These are phyloP conservation scores for Hibiscus trionum DNA, from an alignment of 345 rosid species.

Conservation along the genomic window DNA sequence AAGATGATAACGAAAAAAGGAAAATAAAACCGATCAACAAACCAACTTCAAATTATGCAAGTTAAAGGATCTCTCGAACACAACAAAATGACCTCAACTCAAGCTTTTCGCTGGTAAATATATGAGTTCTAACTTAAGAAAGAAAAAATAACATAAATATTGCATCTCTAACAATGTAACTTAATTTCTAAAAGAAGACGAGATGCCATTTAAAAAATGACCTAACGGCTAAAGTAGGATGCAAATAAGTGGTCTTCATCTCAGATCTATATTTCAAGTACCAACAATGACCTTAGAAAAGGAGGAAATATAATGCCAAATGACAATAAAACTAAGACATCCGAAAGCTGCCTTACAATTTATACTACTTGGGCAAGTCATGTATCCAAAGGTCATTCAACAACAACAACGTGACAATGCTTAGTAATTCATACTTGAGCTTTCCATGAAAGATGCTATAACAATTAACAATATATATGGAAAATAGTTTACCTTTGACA, in stretches of 20 bases:
- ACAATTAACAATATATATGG: not conserved
- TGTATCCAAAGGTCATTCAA: not conserved
- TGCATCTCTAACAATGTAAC: not conserved
- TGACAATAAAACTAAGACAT: not conserved
- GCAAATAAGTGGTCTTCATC: not conserved
- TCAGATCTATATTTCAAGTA: not conserved
- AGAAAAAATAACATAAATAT: not conserved
- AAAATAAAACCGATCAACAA: too few relatives aligned
- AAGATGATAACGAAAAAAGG: too few relatives aligned
- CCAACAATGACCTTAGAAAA: not conserved
- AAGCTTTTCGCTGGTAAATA: not conserved
- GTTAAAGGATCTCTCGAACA: too few relatives aligned
- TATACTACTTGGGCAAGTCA: not conserved
- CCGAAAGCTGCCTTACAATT: not conserved
- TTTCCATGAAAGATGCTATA: not conserved
- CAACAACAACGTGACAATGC: not conserved
- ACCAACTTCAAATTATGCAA: too few relatives aligned
- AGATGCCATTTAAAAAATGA: not conserved
- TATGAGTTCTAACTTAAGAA: not conserved
- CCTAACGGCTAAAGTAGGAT: not conserved
- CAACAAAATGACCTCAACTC: not conserved
- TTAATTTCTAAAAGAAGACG: not conserved
- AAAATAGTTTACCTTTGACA: slow-evolving; percentile 61
- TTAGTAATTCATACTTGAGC: not conserved
- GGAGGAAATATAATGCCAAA: not conserved